Evolutionary conservation across 768 basidiomycete genomes (phyloP), one percentile per base, ranked within the genome.

Genomic region (Dentipellis sp.): DNA sequence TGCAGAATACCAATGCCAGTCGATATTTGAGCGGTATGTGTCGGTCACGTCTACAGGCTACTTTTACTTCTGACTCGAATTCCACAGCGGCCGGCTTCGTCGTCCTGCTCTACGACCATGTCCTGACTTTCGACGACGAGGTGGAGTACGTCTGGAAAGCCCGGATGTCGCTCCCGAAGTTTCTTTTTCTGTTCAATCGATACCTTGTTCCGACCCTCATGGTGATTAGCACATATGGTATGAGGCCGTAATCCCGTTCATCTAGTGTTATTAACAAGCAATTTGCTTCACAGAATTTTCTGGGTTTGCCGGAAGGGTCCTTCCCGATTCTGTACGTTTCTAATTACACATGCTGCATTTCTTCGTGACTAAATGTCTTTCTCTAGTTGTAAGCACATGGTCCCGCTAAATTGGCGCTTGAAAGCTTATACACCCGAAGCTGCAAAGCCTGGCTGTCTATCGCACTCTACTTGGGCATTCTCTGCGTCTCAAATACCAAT

Each of bases 81-180:
- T 16, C n/a, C 12, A 49, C n/a, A 74, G 72, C 63, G n/a, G 66
- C 61, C 12, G 71, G 71, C 35, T 57, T 72, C 22, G 58, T 62
- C 2, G 62, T 73, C 19, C 60, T 76, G 9, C 48, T 76, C 3
- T 77, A 75, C 57, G 73, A 78, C 57, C 72, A 76, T 54, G 19
- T 72, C 17, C 58, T 77, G 22, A 69, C 74, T 4, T 66, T 77
- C 17, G 57, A 60, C 10, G 71, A 76, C 37, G 76, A 77, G 58
- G 68, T 75, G 19, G 56, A 66, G 40, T 66, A 69, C 42, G 66
- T 77, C 10, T 78, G 76, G 75, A 63, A 57, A 16, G 72, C 74
- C 0, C 67, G 63, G 40, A 61, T 62, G 54, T 71, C 69, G 0
- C 63, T 70, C 19, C 67, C 71, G 0, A 78, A 76, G 53, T 52